Conservation (phyloP, 2,329 filamentous ascomycete species). For the Microsporum ferrugineum region DNA sequence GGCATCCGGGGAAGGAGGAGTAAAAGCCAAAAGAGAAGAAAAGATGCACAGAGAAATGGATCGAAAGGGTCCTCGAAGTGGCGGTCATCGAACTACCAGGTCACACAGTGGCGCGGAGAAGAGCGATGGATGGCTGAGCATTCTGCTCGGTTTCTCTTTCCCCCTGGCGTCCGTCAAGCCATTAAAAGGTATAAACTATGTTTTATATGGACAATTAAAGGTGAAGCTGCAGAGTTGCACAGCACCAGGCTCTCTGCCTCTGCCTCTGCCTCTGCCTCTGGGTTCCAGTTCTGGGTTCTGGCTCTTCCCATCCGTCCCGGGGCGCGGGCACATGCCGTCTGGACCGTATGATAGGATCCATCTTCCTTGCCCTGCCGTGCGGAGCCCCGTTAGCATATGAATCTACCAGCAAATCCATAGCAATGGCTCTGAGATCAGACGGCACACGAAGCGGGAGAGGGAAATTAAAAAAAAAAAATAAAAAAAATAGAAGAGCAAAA, state of each 20-base stretch:
- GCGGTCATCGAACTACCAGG: neutral
- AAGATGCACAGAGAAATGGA: neutral
- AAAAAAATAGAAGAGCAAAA: neutral
- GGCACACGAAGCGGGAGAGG: neutral
- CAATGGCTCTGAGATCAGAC: neutral
- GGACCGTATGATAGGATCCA: neutral
- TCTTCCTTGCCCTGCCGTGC: neutral
- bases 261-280: neutral
- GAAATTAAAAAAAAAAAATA: neutral
- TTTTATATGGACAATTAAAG: neutral
- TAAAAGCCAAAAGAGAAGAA: neutral
- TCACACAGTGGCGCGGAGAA: constrained; percentile 1
- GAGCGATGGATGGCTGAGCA: neutral
- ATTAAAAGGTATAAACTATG: neutral
- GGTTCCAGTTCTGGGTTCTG: neutral
- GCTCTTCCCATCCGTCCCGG: neutral
- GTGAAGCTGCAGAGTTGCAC: neutral
- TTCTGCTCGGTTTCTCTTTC: neutral
- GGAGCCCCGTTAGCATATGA: neutral
- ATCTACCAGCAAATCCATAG: neutral
- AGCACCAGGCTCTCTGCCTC: neutral
- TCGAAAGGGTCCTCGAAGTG: neutral
- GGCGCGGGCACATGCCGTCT: neutral
- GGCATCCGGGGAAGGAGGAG: neutral
- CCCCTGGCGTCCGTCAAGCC: neutral